Evolutionary conservation across 306 rosid genomes (phyloP), one percentile per base, ranked within the genome.

Genomic region (Canavalia gladiata): DNA sequence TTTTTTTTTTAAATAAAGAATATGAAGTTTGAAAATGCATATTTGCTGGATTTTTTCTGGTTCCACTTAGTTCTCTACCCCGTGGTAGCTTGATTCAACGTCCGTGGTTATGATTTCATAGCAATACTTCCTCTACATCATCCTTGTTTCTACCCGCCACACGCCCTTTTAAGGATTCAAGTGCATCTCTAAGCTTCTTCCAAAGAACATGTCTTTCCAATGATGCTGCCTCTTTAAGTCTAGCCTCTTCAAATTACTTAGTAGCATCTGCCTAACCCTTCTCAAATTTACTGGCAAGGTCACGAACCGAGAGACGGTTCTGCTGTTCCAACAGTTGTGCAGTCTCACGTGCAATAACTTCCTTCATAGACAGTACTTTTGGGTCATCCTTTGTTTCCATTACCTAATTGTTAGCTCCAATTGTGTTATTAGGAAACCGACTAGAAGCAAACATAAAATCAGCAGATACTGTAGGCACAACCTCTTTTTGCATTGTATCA

Each of bases 201-300:
- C 93, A 87, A 74, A 95, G 94, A 75, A 95, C 97, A 49, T 93
- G 99, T 59, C 93, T 95, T 83, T 95, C 99, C 84, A 93, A 83
- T 1, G 99, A 93, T 50, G 97, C 98, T 58, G 98, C 99, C 81
- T 92, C 98, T 74, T 94, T 89, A 54, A 95, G 96, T 81, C 92
- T 93, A 43, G 99, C 98, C 99, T 95, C 99, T 93, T 93, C 98
- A 49, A 98, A 95, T 63, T 93, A 85, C 89, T 91, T 95, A 62
- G 98, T 96, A 25, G 99, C 98, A 9, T 97, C 99, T 8, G 99
- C 99, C 87, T 93, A 90, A 68, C 98, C 99, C 88, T 77, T 93
- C 92, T 95, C 99, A 37, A 95, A 95, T 87, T 95, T 95, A 71
- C 86, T 90, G 55, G 99, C 92, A 39, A 95, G 97, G 77, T 95